Conservation (phyloP, 805 yeast genomes). For the Wickerhamiella domercqiae region DNA sequence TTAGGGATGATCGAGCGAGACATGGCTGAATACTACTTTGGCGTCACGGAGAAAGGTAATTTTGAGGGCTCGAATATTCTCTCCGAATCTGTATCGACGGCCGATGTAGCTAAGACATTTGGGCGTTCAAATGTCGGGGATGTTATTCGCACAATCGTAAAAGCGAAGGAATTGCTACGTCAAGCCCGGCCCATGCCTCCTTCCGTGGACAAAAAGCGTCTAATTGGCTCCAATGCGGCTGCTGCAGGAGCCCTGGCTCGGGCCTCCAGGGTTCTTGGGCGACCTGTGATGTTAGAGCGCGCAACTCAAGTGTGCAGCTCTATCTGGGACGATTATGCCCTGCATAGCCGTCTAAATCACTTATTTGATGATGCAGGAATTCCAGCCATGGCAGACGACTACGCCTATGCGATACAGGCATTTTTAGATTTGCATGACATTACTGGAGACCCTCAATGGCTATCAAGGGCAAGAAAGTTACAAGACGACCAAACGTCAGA, state of each 20-base stretch:
- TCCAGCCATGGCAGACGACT: conserved; percentile 25
- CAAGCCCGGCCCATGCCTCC: conserved; percentile 20
- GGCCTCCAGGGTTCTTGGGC: conserved; percentile 17
- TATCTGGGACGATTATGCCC: conserved; percentile 1
- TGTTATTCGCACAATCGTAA: conserved; percentile 15
- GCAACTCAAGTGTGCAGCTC: conserved; percentile 19
- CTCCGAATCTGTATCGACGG: conserved; percentile 13
- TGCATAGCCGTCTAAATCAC: conserved; percentile 2
- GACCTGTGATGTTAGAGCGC: conserved; percentile 14
- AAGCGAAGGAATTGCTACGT: conserved; percentile 17
- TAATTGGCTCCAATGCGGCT: conserved; percentile 26
- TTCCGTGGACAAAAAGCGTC: conserved; percentile 22
- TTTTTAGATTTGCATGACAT: conserved; percentile 25
- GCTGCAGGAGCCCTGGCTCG: conserved; percentile 26
- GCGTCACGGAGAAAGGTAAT: conserved; percentile 25
- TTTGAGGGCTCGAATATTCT: conserved; percentile 25
- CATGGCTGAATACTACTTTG: conserved; percentile 24
- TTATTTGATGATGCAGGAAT: conserved; percentile 1
- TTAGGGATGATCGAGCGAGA: conserved; percentile 21
- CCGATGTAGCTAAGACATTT: conserved; percentile 23
- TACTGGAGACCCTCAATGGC: conserved; percentile 17
- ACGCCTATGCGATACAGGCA: conserved; percentile 24
- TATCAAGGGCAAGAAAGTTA: conserved; percentile 21
- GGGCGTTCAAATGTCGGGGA: conserved; percentile 19
- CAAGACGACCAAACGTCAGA: conserved; percentile 21